Evolutionary conservation across 768 basidiomycete species (phyloP), one percentile per base, ranked within the genome.

Genomic region (Trametopsis cervina): DNA sequence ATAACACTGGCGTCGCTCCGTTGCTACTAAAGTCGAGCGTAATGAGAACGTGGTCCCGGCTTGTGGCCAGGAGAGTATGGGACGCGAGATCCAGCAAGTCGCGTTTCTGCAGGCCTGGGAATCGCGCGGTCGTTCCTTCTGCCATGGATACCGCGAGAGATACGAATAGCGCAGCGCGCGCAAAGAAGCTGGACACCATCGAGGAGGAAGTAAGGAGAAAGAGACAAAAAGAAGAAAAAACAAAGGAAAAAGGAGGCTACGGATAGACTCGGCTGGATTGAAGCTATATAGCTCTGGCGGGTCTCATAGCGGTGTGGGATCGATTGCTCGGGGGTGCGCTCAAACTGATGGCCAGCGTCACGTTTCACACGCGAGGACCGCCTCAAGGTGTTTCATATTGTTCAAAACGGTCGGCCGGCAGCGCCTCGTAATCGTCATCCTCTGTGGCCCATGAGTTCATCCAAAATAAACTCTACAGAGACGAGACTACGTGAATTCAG

Each of bases 21-120:
- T 47, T 40, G 4, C 36, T 47, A 15, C 42, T 38, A 3, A 53
- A 41, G n/a, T 39, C 27, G 21, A 53, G 36, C 13, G 38, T 42
- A 13, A 53, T 23, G 42, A 53, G 45, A 17, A 53, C 21, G 1
- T 42, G 42, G n/a, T 29, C 41, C 2, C 25, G 10, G 20, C 22
- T 39, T 11, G 41, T n/a, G 17, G 27, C 17, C 23, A 7, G 36
- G 44, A 26, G 23, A 53, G 48, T 44, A 11, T 44, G 29, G 12
- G 48, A 29, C 18, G 40, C 36, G 23, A 38, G 24, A 24, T 43
- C 23, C 9, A 2, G 1, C 5, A 43, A 37, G 5, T 26, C 46
- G 22, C 40, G 40, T 20, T 26, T 47, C 13, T 12, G 40, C 23
- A 24, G 25, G 11, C 12, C 15, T 4, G 25, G 42, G 4, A 24